Evolutionary conservation across 1,284 basidiomycete species (phyloP), one percentile per base, ranked within the genome.

Genomic region (Xerocomus cyaneibrunnescens): DNA sequence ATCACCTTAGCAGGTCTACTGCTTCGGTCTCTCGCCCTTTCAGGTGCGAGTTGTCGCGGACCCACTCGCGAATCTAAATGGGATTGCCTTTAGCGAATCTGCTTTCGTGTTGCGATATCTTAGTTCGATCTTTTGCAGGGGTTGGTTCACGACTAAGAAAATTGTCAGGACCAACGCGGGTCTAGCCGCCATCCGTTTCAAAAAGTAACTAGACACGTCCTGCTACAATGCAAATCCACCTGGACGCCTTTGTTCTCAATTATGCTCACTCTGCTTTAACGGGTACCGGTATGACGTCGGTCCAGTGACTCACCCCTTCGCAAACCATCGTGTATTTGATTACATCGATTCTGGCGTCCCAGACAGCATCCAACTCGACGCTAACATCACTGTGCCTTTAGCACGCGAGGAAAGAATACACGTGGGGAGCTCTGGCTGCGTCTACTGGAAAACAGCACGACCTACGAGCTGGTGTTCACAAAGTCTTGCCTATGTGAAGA

Each of bases 31-130:
- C 9, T 73, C 73, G 9, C 85, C 81, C 0, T 78, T 85, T 10
- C 69, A 76, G n/a, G 78, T 92, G 3, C 77, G 78, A 7, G 84
- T 86, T 3, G 83, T 89, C 3, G 87, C 87, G 0, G 85, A 88
- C 55, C 82, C 81, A 28, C 83, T 89, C 59, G 72, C 78, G 54
- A 73, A 73, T 47, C 76, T 74, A 48, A 85, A 86, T 65, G 88
- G 89, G 1, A 76, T 92, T 34, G 84, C 85, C 0, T 87, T 92
- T 63, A 79, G 87, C n/a, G 78, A 70, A 41, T 80, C 74, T 17
- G 84, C 81, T 4, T 92, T 87, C 59, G 73, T 92, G 78, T 85
- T n/a, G n/a, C n/a, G n/a, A n/a, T n/a, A n/a, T n/a, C n/a, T n/a
- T n/a, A n/a, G n/a, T n/a, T n/a, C n/a, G n/a, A n/a, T n/a, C 9